Base-by-base conservation (phyloP, 169 alveolate species). In the Cryptosporidium baileyi region DNA sequence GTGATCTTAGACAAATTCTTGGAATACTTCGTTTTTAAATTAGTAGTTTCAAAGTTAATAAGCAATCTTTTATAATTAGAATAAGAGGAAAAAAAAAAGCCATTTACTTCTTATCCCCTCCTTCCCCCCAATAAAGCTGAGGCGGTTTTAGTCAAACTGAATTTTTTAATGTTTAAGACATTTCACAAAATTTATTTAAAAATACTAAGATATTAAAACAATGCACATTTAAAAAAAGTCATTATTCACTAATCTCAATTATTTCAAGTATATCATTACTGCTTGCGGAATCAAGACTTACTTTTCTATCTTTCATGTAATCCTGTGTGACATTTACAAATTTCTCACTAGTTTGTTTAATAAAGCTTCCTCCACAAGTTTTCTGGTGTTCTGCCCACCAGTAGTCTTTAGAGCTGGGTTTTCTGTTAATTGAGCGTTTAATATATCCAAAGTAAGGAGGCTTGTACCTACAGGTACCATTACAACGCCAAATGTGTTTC, bases 371-470 rank as follows among this genome's bases (percentile, higher is more conserved):
- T 17, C 85, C 85, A 54, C 85, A 74, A 52, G 36, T 36, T 38
- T n/a, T 36, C 17, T 26, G n/a, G 41, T 74, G 85, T 6, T 17
- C 11, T 22, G 17, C 22, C 85, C 85, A 74, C 85, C 85, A 74
- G 24, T 49, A 54, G 38, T 74, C 85, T 1, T 44, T 28, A 24
- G 60, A 49, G 22, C 67, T 41, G 6, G 85, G 85, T 6, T 51
- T 26, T 67, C 60, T 51, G 60, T 97, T 96, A 81, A 92, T 93
- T 2, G 98, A 91, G 62, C 99, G 91, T 28, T 92, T 92, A 17
- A 96, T 92, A 59, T 80, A 92, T 11, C 99, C 99, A 91, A 80
- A 97, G 82, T 82, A 94, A 19, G 99, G 99, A 36, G 98, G 92
- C 60, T 63, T 54, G 24, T 74, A 79, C 60, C 96, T 63, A 81